phyloP scores from a whole-genome alignment of 1,139 yeast species.

The Barnettozyma hawaiiensis region DNA sequence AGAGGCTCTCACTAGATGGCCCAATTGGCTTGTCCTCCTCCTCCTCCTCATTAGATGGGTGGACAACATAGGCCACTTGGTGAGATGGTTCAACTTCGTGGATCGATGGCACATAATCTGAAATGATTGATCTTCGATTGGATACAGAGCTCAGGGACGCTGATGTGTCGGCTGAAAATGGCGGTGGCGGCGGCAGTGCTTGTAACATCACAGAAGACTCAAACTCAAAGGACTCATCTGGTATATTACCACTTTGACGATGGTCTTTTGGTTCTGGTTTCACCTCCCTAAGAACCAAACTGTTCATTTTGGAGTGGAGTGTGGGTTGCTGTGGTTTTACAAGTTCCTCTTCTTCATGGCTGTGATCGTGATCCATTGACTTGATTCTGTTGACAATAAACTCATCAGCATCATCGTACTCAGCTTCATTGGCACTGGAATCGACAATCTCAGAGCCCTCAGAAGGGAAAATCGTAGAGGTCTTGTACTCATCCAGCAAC shows the following conservation, averaged over 20 bases:
- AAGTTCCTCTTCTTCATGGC: no score
- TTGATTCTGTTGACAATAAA: constrained; percentile 19
- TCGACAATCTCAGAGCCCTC: neutral
- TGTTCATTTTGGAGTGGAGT: neutral
- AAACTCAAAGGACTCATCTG: neutral
- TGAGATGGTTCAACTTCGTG: constrained; percentile 41
- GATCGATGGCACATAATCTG: constrained; percentile 41
- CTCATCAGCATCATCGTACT: constrained; percentile 24
- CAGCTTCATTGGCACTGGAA: constrained; percentile 12
- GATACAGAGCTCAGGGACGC: constrained; percentile 12
- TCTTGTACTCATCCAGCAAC: constrained; percentile 12
- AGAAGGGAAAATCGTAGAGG: neutral
- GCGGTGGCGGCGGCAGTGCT: no score
- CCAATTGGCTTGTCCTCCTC: neutral
- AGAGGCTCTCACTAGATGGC: neutral
- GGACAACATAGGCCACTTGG: constrained; percentile 36
- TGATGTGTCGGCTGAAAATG: constrained; percentile 9
- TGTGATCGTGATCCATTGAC: neutral
- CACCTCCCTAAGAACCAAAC: neutral
- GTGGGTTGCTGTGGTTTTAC: no score
- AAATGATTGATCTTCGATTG: constrained; percentile 37
- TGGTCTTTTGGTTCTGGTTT: neutral
- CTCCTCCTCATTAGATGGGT: constrained; percentile 3
- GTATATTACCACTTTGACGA: neutral
- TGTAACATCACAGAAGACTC: neutral